Evolutionary conservation across 2,329 filamentous ascomycete genomes (phyloP), one percentile per base, ranked within the genome.

Genomic region (Paecilomyces fulvus): DNA sequence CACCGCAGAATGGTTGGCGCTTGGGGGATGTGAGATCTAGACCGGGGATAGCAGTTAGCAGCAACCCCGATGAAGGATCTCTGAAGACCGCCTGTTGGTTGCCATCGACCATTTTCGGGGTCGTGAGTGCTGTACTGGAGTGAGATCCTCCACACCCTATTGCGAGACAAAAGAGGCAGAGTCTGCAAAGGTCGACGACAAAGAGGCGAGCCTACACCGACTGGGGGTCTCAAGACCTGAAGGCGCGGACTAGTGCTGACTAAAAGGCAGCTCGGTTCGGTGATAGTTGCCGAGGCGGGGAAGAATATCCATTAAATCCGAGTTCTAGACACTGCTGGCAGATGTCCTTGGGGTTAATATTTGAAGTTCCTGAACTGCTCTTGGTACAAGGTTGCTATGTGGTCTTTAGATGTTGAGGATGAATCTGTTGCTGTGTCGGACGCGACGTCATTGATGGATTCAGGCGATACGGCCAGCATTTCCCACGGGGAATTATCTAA

Each of bases 1-100:
- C 94, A 71, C 88, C 84, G 76, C 92, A 97, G 73, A 96, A 79
- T 57, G 89, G 85, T 70, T 95, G 88, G 58, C 63, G 64, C 49
- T 65, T 63, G 54, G 54, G 61, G 33, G 59, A 58, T 58, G 64
- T 62, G 59, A 66, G 66, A 30, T 30, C 37, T 56, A 53, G 52
- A 37, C 51, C 58, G 59, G 62, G 60, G 33, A 12, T 37, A 56
- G 63, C 55, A 54, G 33, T 31, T 54, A 37, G 51, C 51, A 53
- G 53, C 57, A 51, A 49, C 30, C 43, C 31, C 28, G 57, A 50
- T 21, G 56, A 60, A 52, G 58, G 55, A 61, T 59, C 60, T 57
- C 57, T 58, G 51, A 65, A 55, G 55, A 64, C 60, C 56, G 59
- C 58, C 56, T 66, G 64, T 17, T 56, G 50, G 49, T 58, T 58